These are phyloP conservation scores for Phaeolepiota aurea DNA, from an alignment of 768 basidiomycete species.

Conservation along the genomic window DNA sequence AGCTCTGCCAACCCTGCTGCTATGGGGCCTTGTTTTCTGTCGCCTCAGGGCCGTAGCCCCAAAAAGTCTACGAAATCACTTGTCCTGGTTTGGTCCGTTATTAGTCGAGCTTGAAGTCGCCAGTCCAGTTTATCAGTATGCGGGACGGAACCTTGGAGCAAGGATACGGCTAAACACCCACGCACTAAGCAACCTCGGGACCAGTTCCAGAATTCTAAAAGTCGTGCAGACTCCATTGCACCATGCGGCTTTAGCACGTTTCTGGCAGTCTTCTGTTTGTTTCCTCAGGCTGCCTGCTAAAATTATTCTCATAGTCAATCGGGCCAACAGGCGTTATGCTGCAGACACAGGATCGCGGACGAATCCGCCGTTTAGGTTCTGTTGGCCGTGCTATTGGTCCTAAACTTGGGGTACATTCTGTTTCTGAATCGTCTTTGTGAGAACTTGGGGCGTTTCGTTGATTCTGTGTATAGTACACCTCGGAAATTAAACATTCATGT, in stretches of 20 bases:
- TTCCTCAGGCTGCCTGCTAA: too few relatives aligned
- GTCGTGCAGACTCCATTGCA: not conserved
- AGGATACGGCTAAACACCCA: too few relatives aligned
- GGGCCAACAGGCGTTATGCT: not conserved
- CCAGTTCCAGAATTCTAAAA: not conserved
- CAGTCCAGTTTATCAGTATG: not conserved
- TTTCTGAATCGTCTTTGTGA: too few relatives aligned
- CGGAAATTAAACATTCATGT: too few relatives aligned
- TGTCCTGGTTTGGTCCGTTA: not conserved
- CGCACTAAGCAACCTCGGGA: not conserved
- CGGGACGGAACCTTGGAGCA: too few relatives aligned
- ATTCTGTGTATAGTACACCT: too few relatives aligned
- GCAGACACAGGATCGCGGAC: not conserved
- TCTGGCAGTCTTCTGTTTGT: slow-evolving; percentile 15
- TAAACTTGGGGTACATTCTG: too few relatives aligned
- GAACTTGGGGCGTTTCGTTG: too few relatives aligned
- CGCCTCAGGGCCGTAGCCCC: not conserved
- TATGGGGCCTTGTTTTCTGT: not conserved
- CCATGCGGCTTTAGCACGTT: slow-evolving; percentile 15
- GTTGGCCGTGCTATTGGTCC: too few relatives aligned
- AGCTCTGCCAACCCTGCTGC: not conserved
- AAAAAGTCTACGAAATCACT: not conserved
- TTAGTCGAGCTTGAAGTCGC: not conserved
- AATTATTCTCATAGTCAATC: too few relatives aligned
- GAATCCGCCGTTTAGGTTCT: not conserved